Conservation (phyloP, 768 basidiomycete genomes). For the Lyophyllum semitale region DNA sequence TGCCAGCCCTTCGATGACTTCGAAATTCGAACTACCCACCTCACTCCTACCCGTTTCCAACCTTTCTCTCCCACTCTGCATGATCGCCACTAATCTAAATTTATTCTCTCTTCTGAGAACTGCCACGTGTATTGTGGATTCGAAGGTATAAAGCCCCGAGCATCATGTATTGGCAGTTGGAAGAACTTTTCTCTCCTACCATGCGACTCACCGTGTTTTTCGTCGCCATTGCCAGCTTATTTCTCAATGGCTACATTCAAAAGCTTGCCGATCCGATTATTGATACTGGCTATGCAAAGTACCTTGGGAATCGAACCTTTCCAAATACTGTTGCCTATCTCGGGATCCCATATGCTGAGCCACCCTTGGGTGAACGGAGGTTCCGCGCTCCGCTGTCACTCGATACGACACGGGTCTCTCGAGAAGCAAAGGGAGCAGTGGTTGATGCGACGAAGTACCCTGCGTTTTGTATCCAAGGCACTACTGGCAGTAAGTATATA, state of each 20-base stretch:
- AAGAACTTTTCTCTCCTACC: not conserved
- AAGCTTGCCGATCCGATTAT: slow-evolving; percentile 31
- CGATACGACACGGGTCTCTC: slow-evolving; percentile 44
- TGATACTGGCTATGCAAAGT: slow-evolving; percentile 60
- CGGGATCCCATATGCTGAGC: slow-evolving; percentile 61
- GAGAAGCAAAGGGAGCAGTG: slow-evolving; percentile 35
- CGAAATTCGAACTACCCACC: too few relatives aligned
- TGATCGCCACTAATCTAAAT: too few relatives aligned
- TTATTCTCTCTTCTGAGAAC: not conserved
- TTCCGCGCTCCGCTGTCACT: slow-evolving; percentile 56
- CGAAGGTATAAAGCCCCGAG: not conserved
- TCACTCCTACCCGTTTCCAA: too few relatives aligned
- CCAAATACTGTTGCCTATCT: slow-evolving; percentile 59
- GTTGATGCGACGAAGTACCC: slow-evolving; percentile 58
- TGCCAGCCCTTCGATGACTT: too few relatives aligned
- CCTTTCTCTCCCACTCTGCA: too few relatives aligned
- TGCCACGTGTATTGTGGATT: not conserved
- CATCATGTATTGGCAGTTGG: not conserved
- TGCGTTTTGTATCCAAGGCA: slow-evolving; percentile 61
- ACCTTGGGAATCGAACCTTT: slow-evolving; percentile 52
- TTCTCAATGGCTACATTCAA: slow-evolving; percentile 8
- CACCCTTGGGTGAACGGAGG: slow-evolving; percentile 52
- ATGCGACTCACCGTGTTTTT: slow-evolving; percentile 15
- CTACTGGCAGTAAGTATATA: slow-evolving; percentile 40
- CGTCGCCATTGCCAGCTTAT: slow-evolving; percentile 9